phyloP scores from a whole-genome alignment of 345 rosid genomes.

The Citrus sinensis region DVS_A1.0 CM039164.1:24623001-24623500 shows the following conservation, averaged over 20 bases:
- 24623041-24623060: slow-evolving; percentile 47
- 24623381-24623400: slow-evolving; percentile 46
- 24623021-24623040: slow-evolving; percentile 53
- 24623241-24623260: slow-evolving; percentile 62
- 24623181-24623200: slow-evolving; percentile 50
- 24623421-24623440: slow-evolving; percentile 73
- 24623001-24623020: slow-evolving; percentile 49
- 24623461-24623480: slow-evolving; percentile 46
- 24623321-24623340: slow-evolving; percentile 79
- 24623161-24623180: slow-evolving; percentile 45
- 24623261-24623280: slow-evolving; percentile 45
- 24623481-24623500: slow-evolving; percentile 10
- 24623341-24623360: slow-evolving; percentile 91
- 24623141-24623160: slow-evolving; percentile 68
- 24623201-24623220: slow-evolving; percentile 77
- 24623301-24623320: slow-evolving; percentile 72
- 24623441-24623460: slow-evolving; percentile 75
- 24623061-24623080: slow-evolving; percentile 55
- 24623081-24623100: slow-evolving; percentile 61
- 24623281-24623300: slow-evolving; percentile 38
- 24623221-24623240: slow-evolving; percentile 54
- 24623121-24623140: slow-evolving; percentile 54
- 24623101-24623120: slow-evolving; percentile 72
- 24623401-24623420: slow-evolving; percentile 62
- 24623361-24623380: slow-evolving; percentile 50